phyloP scores from a whole-genome alignment of 352 stramenopile genomes.

The Thalassiosira sp. region DNA sequence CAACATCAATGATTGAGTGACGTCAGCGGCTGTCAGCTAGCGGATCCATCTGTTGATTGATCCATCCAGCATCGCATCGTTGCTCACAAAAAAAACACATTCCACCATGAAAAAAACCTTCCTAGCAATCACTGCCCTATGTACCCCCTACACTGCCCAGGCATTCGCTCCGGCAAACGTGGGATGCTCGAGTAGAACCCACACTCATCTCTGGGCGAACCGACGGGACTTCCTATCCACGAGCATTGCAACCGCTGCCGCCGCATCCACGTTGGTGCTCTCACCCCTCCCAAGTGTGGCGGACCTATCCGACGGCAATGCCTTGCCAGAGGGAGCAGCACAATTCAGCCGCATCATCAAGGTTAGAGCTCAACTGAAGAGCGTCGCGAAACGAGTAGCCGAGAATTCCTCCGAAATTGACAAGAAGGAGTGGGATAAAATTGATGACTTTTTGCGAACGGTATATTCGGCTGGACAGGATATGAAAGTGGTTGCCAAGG shows the following conservation, averaged over 20 bases:
- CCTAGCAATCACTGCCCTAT: conserved; percentile 13
- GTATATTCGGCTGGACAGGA: conserved; percentile 67
- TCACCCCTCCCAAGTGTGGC: conserved; percentile 30
- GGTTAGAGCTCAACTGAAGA: conserved; percentile 49
- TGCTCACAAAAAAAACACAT: neutral
- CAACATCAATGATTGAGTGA: neutral
- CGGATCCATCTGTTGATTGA: too few species aligned
- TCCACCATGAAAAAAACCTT: conserved; percentile 22
- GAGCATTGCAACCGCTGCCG: conserved; percentile 10
- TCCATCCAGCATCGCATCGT: neutral
- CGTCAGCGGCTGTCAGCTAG: neutral
- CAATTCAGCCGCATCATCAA: conserved; percentile 72
- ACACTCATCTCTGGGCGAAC: conserved; percentile 6
- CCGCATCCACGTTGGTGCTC: neutral
- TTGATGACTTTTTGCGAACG: conserved; percentile 65
- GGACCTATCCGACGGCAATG: conserved; percentile 65
- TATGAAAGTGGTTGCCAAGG: conserved; percentile 68
- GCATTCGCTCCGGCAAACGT: conserved; percentile 20
- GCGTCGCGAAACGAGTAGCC: conserved; percentile 55
- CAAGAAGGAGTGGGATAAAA: conserved; percentile 74
- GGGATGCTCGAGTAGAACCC: conserved; percentile 9
- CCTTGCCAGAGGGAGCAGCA: conserved; percentile 60
- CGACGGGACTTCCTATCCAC: conserved; percentile 42
- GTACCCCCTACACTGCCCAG: conserved; percentile 2
- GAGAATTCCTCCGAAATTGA: conserved; percentile 57